A percentile compares a stretch with the other conserved stretches of the same genome.
Evolutionary conservation across 345 rosid genomes (phyloP).

Genomic region (Gossypium bickii): DNA sequence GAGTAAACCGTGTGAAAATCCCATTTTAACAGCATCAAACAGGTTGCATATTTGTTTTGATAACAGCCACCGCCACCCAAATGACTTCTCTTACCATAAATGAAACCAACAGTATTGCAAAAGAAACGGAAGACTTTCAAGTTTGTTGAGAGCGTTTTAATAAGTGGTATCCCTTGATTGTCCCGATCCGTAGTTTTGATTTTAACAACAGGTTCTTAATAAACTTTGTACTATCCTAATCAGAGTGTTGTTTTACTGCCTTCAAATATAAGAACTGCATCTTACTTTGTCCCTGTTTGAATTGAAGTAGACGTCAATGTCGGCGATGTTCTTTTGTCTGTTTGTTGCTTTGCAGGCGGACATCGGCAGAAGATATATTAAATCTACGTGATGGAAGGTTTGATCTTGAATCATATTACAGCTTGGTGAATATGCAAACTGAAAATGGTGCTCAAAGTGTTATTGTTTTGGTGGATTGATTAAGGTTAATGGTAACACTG

Average conservation of each 20-base stretch:
- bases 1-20: not conserved
- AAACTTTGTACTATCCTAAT: too few species aligned
- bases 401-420: slow-evolving; percentile 78
- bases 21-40: not conserved
- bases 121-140: not conserved
- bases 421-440: slow-evolving; percentile 62
- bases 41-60: not conserved
- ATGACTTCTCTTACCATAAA: not conserved
- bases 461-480: slow-evolving; percentile 65
- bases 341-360: slow-evolving; percentile 41
- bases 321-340: not conserved
- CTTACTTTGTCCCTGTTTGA: too few species aligned
- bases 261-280: too few species aligned
- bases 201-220: too few species aligned
- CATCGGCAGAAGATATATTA: slow-evolving; percentile 61
- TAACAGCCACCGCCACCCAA: not conserved
- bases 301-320: too few species aligned
- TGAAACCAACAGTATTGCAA: not conserved
- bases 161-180: not conserved
- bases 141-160: not conserved
- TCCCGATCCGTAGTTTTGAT: not conserved
- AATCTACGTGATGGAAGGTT: slow-evolving; percentile 80
- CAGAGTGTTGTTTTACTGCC: too few species aligned
- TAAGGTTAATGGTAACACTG: slow-evolving; percentile 78
- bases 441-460: slow-evolving; percentile 65